Evolutionary conservation across 768 basidiomycete species (phyloP).

Genomic region (Tremella fuciformis): DNA sequence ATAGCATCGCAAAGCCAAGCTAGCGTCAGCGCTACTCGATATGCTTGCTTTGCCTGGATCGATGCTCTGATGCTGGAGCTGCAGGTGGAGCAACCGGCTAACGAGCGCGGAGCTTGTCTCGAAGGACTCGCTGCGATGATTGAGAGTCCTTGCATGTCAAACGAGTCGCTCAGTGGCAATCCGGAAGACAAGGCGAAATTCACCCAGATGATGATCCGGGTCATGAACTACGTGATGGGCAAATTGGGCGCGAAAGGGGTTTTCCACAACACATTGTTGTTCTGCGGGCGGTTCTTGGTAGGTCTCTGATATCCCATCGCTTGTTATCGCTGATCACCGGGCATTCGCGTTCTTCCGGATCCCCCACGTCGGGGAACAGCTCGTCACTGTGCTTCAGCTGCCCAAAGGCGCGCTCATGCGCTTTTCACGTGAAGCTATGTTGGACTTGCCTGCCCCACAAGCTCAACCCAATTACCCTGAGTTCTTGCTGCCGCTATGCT

Average conservation of each 20-base stretch:
- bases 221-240: conserved; percentile 54
- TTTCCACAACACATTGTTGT: conserved; percentile 56
- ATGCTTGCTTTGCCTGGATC: conserved; percentile 52
- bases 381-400: conserved; percentile 53
- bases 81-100: conserved; percentile 51
- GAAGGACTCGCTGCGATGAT: conserved; percentile 53
- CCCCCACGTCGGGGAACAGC: conserved; percentile 54
- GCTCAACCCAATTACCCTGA: conserved; percentile 41
- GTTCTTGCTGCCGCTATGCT: conserved; percentile 49
- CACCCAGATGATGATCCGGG: conserved; percentile 46
- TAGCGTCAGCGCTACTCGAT: conserved; percentile 37
- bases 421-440: conserved; percentile 37
- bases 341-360: conserved; percentile 56
- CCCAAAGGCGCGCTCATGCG: conserved; percentile 52
- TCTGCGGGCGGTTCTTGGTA: conserved; percentile 53
- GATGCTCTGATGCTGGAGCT: conserved; percentile 51
- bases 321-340: conserved; percentile 9
- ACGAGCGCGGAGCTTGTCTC: conserved; percentile 54
- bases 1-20: conserved; percentile 24
- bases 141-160: conserved; percentile 53
- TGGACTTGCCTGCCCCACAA: conserved; percentile 13
- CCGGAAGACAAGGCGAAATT: conserved; percentile 40
- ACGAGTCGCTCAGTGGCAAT: conserved; percentile 40
- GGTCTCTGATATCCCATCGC: conserved; percentile 7
- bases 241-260: conserved; percentile 56